Evolutionary conservation across 192 early-diverging fungal genomes (phyloP).

Genomic region (Cladochytrium replicatum): DNA sequence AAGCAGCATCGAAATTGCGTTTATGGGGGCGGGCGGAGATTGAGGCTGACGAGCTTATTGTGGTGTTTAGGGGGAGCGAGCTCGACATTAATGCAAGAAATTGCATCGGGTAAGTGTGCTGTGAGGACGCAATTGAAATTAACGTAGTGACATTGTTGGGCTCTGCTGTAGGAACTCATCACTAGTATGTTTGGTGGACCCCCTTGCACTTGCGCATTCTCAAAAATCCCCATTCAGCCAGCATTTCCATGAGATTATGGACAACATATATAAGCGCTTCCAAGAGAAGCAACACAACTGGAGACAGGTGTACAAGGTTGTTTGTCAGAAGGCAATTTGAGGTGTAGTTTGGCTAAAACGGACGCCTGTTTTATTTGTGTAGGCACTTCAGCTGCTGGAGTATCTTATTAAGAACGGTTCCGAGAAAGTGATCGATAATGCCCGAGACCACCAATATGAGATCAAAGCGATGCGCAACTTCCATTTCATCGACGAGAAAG

Average conservation of each 20-base stretch:
- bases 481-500: conserved; percentile 81
- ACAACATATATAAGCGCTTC: conserved; percentile 78
- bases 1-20: conserved; percentile 59
- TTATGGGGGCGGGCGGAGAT: not conserved
- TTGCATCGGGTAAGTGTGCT: conserved; percentile 62
- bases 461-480: conserved; percentile 83
- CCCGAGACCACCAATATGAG: conserved; percentile 73
- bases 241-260: conserved; percentile 93
- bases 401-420: conserved; percentile 92
- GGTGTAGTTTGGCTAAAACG: too few relatives aligned
- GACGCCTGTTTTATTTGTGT: too few relatives aligned
- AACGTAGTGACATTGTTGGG: not conserved
- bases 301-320: conserved; percentile 92
- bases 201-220: not conserved
- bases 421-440: conserved; percentile 83
- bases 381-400: conserved; percentile 84
- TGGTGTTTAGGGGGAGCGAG: conserved; percentile 63
- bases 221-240: conserved; percentile 38
- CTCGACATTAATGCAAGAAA: conserved; percentile 85
- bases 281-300: conserved; percentile 79
- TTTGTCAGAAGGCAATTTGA: too few relatives aligned
- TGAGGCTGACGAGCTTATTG: not conserved
- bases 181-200: conserved; percentile 45
- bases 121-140: too few relatives aligned
- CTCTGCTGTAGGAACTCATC: conserved; percentile 41